Conservation (phyloP, 495 filamentous ascomycete species). For the Hyaloscypha variabilis region DNA sequence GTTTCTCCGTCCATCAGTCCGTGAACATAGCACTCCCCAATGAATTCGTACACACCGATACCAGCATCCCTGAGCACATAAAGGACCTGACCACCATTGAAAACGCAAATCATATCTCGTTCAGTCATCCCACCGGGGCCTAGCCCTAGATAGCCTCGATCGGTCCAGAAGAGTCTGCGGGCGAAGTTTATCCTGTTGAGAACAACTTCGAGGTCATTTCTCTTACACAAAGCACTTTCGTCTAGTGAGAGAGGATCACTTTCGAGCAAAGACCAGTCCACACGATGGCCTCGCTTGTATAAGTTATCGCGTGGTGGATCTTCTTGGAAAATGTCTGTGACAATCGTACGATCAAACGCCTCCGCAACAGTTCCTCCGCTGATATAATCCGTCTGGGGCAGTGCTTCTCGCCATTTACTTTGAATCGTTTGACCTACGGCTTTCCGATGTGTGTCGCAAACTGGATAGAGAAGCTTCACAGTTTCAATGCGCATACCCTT, state of each 20-base stretch:
- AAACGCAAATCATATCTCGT: neutral
- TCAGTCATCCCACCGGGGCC: neutral
- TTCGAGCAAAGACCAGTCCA: neutral
- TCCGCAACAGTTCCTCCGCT: neutral
- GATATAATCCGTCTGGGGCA: neutral
- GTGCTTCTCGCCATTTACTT: neutral
- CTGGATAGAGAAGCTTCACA: neutral
- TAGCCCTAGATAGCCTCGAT: neutral
- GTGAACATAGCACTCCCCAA: slow-evolving; percentile 1
- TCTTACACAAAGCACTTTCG: too few species aligned
- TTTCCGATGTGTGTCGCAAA: neutral
- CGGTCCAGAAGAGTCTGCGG: neutral
- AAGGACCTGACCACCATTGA: neutral
- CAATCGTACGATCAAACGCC: neutral
- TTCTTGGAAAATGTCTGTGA: neutral
- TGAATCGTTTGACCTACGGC: neutral
- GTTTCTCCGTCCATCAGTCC: neutral
- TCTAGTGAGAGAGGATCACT: neutral
- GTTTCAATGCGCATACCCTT: neutral
- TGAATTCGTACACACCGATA: neutral
- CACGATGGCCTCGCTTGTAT: neutral
- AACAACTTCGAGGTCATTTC: neutral
- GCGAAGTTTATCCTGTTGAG: neutral
- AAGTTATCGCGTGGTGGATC: neutral
- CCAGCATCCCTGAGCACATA: neutral